A percentile compares a stretch with the other conserved stretches of the same genome.
phyloP scores from a whole-genome alignment of 345 rosid species.

The Tarenaya hassleriana region DNA sequence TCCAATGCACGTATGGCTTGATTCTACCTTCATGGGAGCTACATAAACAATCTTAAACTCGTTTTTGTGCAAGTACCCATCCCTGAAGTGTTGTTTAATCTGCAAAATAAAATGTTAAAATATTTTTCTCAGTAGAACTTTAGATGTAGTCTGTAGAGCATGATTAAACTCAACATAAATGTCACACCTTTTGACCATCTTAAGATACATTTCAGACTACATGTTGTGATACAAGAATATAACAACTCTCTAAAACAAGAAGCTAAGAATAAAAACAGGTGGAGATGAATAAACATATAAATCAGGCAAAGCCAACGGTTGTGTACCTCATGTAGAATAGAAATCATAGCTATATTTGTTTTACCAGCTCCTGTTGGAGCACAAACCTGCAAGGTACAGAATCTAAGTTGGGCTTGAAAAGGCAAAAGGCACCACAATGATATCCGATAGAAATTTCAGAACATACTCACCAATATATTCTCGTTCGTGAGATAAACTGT shows the following conservation, averaged over 20 bases:
- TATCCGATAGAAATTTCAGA: constrained; percentile 14
- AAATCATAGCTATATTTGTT: constrained; percentile 95
- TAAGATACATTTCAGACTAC: constrained; percentile 1
- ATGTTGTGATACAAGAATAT: constrained; percentile 1
- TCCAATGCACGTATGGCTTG: constrained; percentile 12
- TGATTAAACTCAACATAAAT: not conserved
- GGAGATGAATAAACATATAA: constrained; percentile 8
- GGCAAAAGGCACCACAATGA: constrained; percentile 12
- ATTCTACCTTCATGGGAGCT: constrained; percentile 95
- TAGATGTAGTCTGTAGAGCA: constrained; percentile 1
- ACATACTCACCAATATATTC: constrained; percentile 73
- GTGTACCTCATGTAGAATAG: constrained; percentile 83
- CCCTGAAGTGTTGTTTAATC: constrained; percentile 94
- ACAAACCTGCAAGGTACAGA: constrained; percentile 68
- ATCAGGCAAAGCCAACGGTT: constrained; percentile 14
- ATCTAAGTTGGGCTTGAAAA: constrained; percentile 17
- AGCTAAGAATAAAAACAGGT: constrained; percentile 12
- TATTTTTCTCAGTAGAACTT: not conserved
- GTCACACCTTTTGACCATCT: constrained; percentile 5
- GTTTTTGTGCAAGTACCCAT: constrained; percentile 87
- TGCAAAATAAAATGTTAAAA: constrained; percentile 33
- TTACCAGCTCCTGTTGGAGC: constrained; percentile 99
- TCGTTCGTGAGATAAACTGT: constrained; percentile 86
- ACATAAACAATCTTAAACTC: constrained; percentile 97
- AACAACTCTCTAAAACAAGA: constrained; percentile 11